These are phyloP conservation scores for Aspergillus sparsus DNA, from an alignment of 495 filamentous ascomycete species.

Conservation along the genomic window DNA sequence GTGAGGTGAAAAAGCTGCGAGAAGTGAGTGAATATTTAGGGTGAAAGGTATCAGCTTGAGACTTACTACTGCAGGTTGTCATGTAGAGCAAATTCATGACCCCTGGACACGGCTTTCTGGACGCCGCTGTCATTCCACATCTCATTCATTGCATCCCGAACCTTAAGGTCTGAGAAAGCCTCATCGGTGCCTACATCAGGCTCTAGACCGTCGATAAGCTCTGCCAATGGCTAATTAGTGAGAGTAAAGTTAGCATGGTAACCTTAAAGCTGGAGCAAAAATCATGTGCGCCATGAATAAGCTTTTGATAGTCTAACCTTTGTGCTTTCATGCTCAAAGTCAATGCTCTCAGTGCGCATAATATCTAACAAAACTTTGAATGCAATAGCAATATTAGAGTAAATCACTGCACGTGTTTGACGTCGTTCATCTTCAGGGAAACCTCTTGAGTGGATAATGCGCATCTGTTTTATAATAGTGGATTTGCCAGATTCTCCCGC, in stretches of 20 bases:
- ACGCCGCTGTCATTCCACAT: constrained; percentile 86
- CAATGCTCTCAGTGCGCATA: constrained; percentile 82
- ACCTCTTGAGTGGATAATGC: constrained; percentile 91
- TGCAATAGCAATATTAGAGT: constrained; percentile 85
- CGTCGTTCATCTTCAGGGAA: constrained; percentile 89
- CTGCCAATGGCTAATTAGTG: constrained; percentile 32
- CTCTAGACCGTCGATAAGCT: constrained; percentile 48
- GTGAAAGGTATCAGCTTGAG: neutral
- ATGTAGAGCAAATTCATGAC: constrained; percentile 94
- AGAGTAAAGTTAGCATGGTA: constrained; percentile 19
- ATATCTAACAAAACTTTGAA: constrained; percentile 90
- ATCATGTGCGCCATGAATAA: neutral
- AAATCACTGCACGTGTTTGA: constrained; percentile 92
- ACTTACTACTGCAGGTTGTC: constrained; percentile 93
- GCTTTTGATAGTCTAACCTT: constrained; percentile 53
- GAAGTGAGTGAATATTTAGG: constrained; percentile 15
- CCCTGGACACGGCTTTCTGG: constrained; percentile 80
- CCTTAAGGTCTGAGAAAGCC: constrained; percentile 64
- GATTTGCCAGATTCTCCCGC: constrained; percentile 98
- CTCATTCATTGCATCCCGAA: constrained; percentile 71
- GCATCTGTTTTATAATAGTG: constrained; percentile 99
- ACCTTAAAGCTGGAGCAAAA: neutral
- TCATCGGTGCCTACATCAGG: constrained; percentile 78
- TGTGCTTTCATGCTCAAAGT: constrained; percentile 74
- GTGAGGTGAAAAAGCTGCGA: constrained; percentile 81